Base-by-base conservation (phyloP, 805 yeast species). In the Candida dendrica region DNA sequence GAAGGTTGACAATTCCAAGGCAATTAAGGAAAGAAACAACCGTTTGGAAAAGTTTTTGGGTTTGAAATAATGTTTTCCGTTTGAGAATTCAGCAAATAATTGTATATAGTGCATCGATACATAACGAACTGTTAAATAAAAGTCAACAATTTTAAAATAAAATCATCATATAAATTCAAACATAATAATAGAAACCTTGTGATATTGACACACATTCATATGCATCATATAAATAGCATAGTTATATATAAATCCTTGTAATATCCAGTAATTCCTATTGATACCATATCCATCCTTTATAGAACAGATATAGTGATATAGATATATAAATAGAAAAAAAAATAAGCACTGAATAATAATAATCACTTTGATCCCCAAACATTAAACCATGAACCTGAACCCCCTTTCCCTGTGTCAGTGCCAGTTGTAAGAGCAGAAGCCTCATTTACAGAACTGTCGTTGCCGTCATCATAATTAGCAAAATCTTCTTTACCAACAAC, bases 401-500 rank as follows among this genome's bases (percentile, higher is more conserved):
- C n/a, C 8, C 17, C 18, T 32, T 32, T 32, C 18, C 19, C 34
- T 16, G 34, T 16, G 11, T 17, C 29, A 19, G n/a, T 13, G 31
- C 22, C 18, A 16, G 27, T 6, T 27, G 18, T 15, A 15, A 3
- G 3, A 10, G 38, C 30, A 11, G 30, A 27, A 17, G 26, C 27
- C 17, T 26, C 24, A 27, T 4, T 19, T 10, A n/a, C 11, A 13
- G 7, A 34, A n/a, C 36, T 41, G 34, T 4, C 34, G 38, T 13
- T 32, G 33, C 6, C 40, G 14, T 15, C 16, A 14, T 29, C 22
- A 38, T 15, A 42, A 35, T 41, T 43, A 8, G 43, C 51, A 36
- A 53, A 32, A n/a, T 58, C 62, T 11, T 52, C 58, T 32, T 53
- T 52, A 32, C 66, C 73, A 35, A 75, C 73, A 22, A 75, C 56